Evolutionary conservation across 441 rosid genomes (phyloP), one percentile per base, ranked within the genome.

Genomic region (Sinapis alba): DNA sequence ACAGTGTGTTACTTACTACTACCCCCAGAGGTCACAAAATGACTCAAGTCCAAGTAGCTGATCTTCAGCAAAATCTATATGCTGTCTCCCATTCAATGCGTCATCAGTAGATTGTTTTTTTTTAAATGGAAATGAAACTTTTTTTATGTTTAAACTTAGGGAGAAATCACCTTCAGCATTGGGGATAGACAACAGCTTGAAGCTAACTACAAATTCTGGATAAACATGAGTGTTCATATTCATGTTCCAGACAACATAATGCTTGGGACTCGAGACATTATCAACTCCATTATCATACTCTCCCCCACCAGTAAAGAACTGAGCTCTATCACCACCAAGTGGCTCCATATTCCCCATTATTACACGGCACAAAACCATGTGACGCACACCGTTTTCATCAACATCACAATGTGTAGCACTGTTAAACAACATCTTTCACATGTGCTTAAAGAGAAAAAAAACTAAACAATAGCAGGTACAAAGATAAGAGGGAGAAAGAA

Each of bases 161-260:
- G 74, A 69, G 70, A 36, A 73, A 78, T 78, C 74, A 78, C 81
- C 81, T 78, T 78, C 81, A 78, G 81, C 81, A 78, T 78, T 78
- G 71, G 81, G 77, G 78, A 43, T 43, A 61, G 85, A 84, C 84
- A 81, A 84, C 83, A 81, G 77, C 87, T 94, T 94, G 98, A 92
- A 96, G 87, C 96, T 94, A 87, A 94, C 88, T 82, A 92, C 85
- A 82, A 81, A 94, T 81, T 96, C 99, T 5, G 98, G 98, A 77
- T 71, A 86, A 66, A 96, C 83, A 75, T 94, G 98, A 43, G 97
- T 86, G 83, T 83, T 90, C 86, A 89, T 80, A 80, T 96, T 94
- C 97, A 90, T 88, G 84, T 86, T 86, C 99, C 99, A 96, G 53
- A 90, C 79, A 47, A 87, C 63, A 82, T 83, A 89, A 58, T 86